These are phyloP conservation scores for Xylaria cubensis DNA, from an alignment of 495 filamentous ascomycete genomes.

Conservation along the genomic window DNA sequence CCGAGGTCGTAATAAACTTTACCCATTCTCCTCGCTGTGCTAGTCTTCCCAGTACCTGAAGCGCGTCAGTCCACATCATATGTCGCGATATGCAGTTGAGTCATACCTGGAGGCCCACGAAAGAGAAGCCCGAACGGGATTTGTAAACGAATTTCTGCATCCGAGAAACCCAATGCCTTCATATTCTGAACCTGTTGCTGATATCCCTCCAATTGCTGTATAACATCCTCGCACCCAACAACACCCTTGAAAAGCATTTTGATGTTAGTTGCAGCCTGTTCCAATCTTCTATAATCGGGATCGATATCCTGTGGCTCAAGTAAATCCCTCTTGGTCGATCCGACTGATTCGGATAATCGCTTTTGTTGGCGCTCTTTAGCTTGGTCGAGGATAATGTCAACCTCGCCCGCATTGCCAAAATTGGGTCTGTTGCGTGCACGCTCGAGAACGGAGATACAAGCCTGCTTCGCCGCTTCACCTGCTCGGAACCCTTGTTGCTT, in stretches of 20 bases:
- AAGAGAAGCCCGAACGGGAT: conserved; percentile 55
- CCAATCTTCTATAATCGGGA: conserved; percentile 64
- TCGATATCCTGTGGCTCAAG: conserved; percentile 75
- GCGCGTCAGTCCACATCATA: conserved; percentile 34
- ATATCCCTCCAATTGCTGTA: conserved; percentile 66
- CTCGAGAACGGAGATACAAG: conserved; percentile 58
- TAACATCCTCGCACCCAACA: conserved; percentile 68
- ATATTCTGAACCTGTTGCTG: conserved; percentile 61
- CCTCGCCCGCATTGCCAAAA: conserved; percentile 67
- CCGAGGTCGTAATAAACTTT: conserved; percentile 77
- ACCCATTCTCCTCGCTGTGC: conserved; percentile 73
- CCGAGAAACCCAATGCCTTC: conserved; percentile 62
- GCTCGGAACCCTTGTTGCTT: conserved; percentile 53
- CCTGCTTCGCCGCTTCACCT: conserved; percentile 48
- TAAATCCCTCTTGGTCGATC: conserved; percentile 29
- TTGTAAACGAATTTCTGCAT: conserved; percentile 61
- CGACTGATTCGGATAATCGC: conserved; percentile 43
- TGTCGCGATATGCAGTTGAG: conserved; percentile 31
- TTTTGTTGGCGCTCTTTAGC: conserved; percentile 67
- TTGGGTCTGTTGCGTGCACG: conserved; percentile 62
- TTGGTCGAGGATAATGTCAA: conserved; percentile 68
- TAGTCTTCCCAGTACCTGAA: conserved; percentile 74
- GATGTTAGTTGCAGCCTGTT: conserved; percentile 58
- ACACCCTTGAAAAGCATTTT: conserved; percentile 67
- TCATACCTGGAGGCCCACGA: conserved; percentile 47